Evolutionary conservation across 192 early-diverging fungal species (phyloP).

Genomic region (Podila epicladia): DNA sequence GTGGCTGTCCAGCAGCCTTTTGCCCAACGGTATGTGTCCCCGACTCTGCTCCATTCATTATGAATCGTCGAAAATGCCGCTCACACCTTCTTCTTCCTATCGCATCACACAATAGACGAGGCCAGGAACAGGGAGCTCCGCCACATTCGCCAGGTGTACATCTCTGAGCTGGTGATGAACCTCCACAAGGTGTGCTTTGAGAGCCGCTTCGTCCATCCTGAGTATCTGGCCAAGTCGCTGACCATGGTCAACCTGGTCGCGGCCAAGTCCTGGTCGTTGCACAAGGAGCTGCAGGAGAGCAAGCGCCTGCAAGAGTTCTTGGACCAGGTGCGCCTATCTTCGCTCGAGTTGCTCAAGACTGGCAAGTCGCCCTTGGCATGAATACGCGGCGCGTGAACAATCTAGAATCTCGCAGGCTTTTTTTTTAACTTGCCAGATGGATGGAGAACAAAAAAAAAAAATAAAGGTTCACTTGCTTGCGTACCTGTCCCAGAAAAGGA

Average conservation of each 20-base stretch:
- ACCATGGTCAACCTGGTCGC: constrained; percentile 67
- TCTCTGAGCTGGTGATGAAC: constrained; percentile 75
- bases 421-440: not conserved
- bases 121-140: constrained; percentile 51
- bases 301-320: constrained; percentile 59
- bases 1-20: constrained; percentile 38
- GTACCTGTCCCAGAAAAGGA: not conserved
- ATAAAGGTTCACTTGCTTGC: not conserved
- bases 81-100: not conserved
- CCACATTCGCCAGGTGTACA: constrained; percentile 61
- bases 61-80: not conserved
- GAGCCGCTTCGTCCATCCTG: constrained; percentile 61
- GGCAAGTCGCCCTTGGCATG: constrained; percentile 21
- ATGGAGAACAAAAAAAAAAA: not conserved
- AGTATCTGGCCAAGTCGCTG: constrained; percentile 51
- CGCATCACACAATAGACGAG: constrained; percentile 17
- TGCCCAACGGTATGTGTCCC: not conserved
- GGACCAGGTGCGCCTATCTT: constrained; percentile 58
- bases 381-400: no score
- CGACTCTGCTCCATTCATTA: no score
- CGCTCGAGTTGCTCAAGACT: constrained; percentile 29
- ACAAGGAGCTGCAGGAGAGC: constrained; percentile 54
- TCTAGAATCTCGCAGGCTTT: not conserved
- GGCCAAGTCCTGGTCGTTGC: constrained; percentile 57
- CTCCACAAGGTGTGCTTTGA: constrained; percentile 76